phyloP scores from a whole-genome alignment of 495 filamentous ascomycete genomes.

The Pyrenula aspistea region DNA sequence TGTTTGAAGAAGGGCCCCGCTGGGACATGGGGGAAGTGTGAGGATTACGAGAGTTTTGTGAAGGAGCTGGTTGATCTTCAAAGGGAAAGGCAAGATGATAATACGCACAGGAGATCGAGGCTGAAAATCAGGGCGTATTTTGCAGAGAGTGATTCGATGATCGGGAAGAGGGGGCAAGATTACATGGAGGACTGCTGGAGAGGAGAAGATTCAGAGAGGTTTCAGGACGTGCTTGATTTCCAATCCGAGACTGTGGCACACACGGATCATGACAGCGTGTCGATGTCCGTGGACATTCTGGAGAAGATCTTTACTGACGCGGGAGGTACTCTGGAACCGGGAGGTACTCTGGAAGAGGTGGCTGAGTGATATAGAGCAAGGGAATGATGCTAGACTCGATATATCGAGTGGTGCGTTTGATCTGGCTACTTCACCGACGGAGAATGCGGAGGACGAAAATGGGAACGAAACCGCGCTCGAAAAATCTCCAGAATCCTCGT shows the following conservation, averaged over 20 bases:
- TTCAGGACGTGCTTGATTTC: conserved; percentile 9
- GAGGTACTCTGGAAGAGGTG: too few relatives aligned
- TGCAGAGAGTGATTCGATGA: conserved; percentile 17
- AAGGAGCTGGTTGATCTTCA: conserved; percentile 6
- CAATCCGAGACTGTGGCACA: conserved; percentile 6
- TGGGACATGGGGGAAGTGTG: conserved; percentile 15
- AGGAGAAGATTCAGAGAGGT: background rate
- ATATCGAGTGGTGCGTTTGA: too few relatives aligned
- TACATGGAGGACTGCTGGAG: conserved; percentile 23
- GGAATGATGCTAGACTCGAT: too few relatives aligned
- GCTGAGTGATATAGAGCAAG: too few relatives aligned
- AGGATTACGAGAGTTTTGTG: conserved; percentile 17
- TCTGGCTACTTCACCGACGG: too few relatives aligned
- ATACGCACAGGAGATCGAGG: background rate
- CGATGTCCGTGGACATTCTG: too few relatives aligned
- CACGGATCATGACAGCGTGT: conserved; percentile 23
- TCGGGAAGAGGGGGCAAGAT: conserved; percentile 15
- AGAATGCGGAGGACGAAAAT: too few relatives aligned
- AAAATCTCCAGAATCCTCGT: too few relatives aligned
- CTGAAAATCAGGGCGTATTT: conserved; percentile 14
- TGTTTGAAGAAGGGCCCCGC: conserved; percentile 16
- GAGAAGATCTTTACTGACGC: too few relatives aligned
- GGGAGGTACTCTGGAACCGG: too few relatives aligned
- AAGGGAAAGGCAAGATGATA: background rate
- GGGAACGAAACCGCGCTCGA: too few relatives aligned